Evolutionary conservation across 202 grass and related monocot species (phyloP), one percentile per base, ranked within the genome.

Genomic region (Setaria italica): DNA sequence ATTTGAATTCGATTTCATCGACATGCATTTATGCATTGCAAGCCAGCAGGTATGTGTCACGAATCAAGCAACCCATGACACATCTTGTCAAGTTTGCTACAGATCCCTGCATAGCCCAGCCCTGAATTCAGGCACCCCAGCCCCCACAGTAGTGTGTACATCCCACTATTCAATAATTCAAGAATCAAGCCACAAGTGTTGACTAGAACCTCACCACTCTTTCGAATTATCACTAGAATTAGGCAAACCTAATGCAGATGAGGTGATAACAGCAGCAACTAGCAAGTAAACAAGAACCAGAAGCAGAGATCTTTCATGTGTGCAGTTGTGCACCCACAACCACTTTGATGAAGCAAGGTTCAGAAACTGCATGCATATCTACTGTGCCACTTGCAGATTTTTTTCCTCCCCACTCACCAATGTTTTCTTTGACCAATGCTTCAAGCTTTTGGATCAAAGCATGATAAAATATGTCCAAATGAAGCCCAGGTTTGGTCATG

Each of bases 401-500:
- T 29, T 20, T 16, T 2, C 43, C 43, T 10, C 43, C 74, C 86
- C 72, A 81, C 77, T 68, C 41, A 56, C 4, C 47, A 21, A 77
- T 88, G 89, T 88, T 71, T 91, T 78, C 82, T 91, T 91, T 91
- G 86, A 91, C 90, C 90, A 88, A 78, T 67, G 42, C 82, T 34
- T 46, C 77, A 78, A 88, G 48, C 63, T 58, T 84, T 76, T 50
- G 48, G 34, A 74, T 66, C 29, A 58, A 43, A 56, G 17, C 59
- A 45, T 35, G 47, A 67, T 49, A 73, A 70, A 10, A 67, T 65
- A 67, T 41, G 39, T 5, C 39, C 39, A 85, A 82, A 66, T 79
- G 70, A 72, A 84, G 30, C 84, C 29, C 82, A 88, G 84, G 93
- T 90, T 95, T 84, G 85, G 88, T 95, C 93, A 88, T 88, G 86